phyloP scores from a whole-genome alignment of 2,329 filamentous ascomycete genomes.

The Elsinoe ampelina region DNA sequence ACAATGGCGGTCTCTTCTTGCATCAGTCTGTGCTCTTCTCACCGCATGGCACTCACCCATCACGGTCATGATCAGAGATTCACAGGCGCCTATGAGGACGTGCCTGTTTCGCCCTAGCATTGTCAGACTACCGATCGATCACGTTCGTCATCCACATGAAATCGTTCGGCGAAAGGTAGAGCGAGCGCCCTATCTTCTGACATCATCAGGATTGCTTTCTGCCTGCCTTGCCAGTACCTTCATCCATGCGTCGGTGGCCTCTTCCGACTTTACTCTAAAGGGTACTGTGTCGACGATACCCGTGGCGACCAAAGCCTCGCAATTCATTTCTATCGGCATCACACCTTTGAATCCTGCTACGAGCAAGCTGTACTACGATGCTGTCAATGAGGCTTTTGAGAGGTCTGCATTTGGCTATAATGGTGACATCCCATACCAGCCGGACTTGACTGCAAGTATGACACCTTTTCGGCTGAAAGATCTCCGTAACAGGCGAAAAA shows the following conservation, averaged over 20 bases:
- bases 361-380: slow-evolving; percentile 61
- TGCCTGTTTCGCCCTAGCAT: neutral
- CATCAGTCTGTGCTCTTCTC: slow-evolving; percentile 53
- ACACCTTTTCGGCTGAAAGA: slow-evolving; percentile 37
- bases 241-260: slow-evolving; percentile 61
- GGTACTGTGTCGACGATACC: slow-evolving; percentile 65
- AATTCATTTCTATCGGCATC: slow-evolving; percentile 75
- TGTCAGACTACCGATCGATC: neutral
- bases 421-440: slow-evolving; percentile 38
- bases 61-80: slow-evolving; percentile 51
- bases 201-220: slow-evolving; percentile 39
- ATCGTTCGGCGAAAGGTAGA: slow-evolving; percentile 17
- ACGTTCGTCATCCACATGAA: neutral
- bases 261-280: slow-evolving; percentile 50
- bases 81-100: slow-evolving; percentile 23
- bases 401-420: slow-evolving; percentile 65
- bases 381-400: slow-evolving; percentile 67
- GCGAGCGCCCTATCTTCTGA: slow-evolving; percentile 10
- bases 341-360: slow-evolving; percentile 52
- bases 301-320: slow-evolving; percentile 59
- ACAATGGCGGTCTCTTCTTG: slow-evolving; percentile 57
- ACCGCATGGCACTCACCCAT: slow-evolving; percentile 56
- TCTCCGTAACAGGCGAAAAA: slow-evolving; percentile 48
- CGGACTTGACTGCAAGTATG: slow-evolving; percentile 28
- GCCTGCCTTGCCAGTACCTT: slow-evolving; percentile 48